Evolutionary conservation across 2,329 filamentous ascomycete species (phyloP).

Genomic region (Pseudocercospora ulei): DNA sequence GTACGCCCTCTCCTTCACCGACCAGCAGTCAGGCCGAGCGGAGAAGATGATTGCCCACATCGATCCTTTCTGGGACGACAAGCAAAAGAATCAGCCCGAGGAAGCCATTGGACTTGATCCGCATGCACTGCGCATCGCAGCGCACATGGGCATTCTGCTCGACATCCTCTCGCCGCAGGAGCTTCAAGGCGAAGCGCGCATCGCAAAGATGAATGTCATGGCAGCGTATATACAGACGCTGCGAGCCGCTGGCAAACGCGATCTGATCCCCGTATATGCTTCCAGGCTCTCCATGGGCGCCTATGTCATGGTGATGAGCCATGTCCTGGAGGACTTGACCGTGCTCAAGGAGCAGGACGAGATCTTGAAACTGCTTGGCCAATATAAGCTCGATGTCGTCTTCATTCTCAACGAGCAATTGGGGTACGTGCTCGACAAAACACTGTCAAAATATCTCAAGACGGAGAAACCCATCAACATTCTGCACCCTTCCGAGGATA

Average conservation of each 20-base stretch:
- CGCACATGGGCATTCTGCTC: slow-evolving; percentile 56
- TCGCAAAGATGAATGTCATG: slow-evolving; percentile 62
- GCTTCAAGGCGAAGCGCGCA: slow-evolving; percentile 38
- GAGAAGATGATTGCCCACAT: slow-evolving; percentile 26
- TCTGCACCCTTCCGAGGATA: slow-evolving; percentile 44
- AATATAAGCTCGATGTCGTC: slow-evolving; percentile 61
- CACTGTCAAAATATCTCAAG: slow-evolving; percentile 15
- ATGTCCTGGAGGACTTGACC: slow-evolving; percentile 64
- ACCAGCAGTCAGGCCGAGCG: slow-evolving; percentile 24
- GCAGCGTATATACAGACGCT: slow-evolving; percentile 74
- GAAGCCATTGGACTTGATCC: slow-evolving; percentile 35
- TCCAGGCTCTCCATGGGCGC: slow-evolving; percentile 60
- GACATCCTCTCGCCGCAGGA: slow-evolving; percentile 40
- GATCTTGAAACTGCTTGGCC: slow-evolving; percentile 64
- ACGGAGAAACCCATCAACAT: slow-evolving; percentile 35
- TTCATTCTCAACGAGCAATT: slow-evolving; percentile 64
- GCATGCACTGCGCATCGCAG: slow-evolving; percentile 39
- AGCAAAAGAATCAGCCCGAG: slow-evolving; percentile 24
- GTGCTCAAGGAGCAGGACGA: slow-evolving; percentile 55
- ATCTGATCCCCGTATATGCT: slow-evolving; percentile 79
- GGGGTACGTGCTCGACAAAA: slow-evolving; percentile 26
- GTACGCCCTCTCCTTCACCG: slow-evolving; percentile 36
- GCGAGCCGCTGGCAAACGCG: slow-evolving; percentile 59
- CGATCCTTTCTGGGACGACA: slow-evolving; percentile 18
- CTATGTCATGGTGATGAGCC: slow-evolving; percentile 61